Percentiles rank a stretch among this genome's conserved stretches.
Conservation (phyloP, 2,329 filamentous ascomycete genomes). For the Cladophialophora carrionii region DNA sequence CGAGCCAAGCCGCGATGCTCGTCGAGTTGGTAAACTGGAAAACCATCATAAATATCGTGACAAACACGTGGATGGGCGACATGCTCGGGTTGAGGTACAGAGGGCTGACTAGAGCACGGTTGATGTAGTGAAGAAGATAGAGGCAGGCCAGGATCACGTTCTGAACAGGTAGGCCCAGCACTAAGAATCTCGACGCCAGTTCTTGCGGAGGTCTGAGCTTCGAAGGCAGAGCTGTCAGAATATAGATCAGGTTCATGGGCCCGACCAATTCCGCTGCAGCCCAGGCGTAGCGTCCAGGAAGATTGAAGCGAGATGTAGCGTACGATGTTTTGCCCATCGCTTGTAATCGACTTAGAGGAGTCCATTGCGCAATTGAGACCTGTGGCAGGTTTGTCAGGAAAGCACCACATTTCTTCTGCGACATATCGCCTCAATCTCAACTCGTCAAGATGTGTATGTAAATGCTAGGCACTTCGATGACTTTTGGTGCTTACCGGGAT, state of each 20-base stretch:
- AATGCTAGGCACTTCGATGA: neutral
- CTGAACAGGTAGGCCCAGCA: constrained; percentile 41
- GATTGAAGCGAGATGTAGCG: constrained; percentile 65
- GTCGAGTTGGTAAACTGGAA: constrained; percentile 85
- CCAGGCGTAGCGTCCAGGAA: constrained; percentile 90
- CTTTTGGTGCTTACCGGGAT: constrained; percentile 4
- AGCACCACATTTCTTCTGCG: neutral
- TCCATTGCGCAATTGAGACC: constrained; percentile 71
- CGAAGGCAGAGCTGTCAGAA: constrained; percentile 69
- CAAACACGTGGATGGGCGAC: constrained; percentile 77
- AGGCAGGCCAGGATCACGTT: constrained; percentile 46
- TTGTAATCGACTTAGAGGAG: constrained; percentile 57
- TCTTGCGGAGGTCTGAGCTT: constrained; percentile 42
- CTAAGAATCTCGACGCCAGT: constrained; percentile 28
- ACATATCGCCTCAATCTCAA: neutral
- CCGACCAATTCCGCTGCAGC: constrained; percentile 83
- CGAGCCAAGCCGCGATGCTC: constrained; percentile 78
- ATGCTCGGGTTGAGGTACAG: constrained; percentile 83
- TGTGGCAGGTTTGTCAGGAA: constrained; percentile 43
- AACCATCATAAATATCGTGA: constrained; percentile 65
- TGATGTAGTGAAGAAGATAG: constrained; percentile 81
- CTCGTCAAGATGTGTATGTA: neutral
- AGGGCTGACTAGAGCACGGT: constrained; percentile 83
- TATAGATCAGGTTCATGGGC: constrained; percentile 76
- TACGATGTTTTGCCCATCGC: constrained; percentile 88